Conservation (phyloP, 2,329 filamentous ascomycete species). For the Aspergillus fumigatiaffinis region DNA sequence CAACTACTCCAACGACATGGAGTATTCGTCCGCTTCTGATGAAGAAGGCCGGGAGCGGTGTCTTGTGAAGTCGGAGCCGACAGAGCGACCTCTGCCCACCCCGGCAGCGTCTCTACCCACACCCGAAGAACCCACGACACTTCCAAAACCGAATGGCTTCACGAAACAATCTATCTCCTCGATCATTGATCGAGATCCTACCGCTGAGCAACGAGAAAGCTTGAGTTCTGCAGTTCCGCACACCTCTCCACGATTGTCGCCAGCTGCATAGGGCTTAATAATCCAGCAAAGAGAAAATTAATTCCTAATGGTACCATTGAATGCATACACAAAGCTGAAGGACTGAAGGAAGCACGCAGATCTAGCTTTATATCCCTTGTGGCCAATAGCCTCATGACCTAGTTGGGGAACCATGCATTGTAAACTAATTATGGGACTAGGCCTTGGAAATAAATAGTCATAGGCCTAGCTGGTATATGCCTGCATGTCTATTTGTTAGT, state of each 20-base stretch:
- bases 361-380: too few relatives aligned
- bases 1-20: slow-evolving; percentile 27
- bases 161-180: slow-evolving; percentile 39
- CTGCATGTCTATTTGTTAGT: too few relatives aligned
- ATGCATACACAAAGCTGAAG: too few relatives aligned
- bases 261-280: too few relatives aligned
- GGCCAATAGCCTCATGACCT: too few relatives aligned
- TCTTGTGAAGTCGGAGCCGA: slow-evolving; percentile 27
- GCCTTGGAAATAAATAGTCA: too few relatives aligned
- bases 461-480: too few relatives aligned
- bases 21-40: slow-evolving; percentile 29
- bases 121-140: slow-evolving; percentile 12
- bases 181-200: slow-evolving; percentile 35
- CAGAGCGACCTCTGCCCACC: slow-evolving; percentile 19
- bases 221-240: slow-evolving; percentile 16
- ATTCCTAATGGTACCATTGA: too few relatives aligned
- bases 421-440: too few relatives aligned
- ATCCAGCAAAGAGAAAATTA: too few relatives aligned
- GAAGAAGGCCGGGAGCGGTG: slow-evolving; percentile 22
- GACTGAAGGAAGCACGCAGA: too few relatives aligned
- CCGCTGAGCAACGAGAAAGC: slow-evolving; percentile 21
- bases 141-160: slow-evolving; percentile 23
- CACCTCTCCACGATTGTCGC: neutral
- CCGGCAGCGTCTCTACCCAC: slow-evolving; percentile 11
- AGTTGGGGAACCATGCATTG: too few relatives aligned